Base-by-base conservation (phyloP, 2,329 filamentous ascomycete species). In the Venturia nashicola region DNA sequence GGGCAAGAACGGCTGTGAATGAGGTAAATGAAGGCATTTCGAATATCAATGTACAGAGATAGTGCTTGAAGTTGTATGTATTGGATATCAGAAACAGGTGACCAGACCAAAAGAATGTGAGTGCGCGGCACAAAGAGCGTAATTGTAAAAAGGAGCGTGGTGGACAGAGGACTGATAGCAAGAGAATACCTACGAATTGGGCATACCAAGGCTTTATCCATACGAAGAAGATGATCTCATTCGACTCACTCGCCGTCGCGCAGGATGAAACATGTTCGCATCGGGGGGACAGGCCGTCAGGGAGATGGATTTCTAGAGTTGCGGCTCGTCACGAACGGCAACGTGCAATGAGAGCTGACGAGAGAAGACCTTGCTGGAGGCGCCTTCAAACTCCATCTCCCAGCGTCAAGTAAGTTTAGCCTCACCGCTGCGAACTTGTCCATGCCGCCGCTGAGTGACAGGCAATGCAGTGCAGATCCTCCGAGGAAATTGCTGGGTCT, bases 171-270 rank as follows among this genome's bases (percentile, higher is more conserved):
- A n/a, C 18, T 57, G 51, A 32, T 36, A 20, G 18, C 16, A 20
- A 57, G 32, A n/a, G 51, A 36, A 36, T 57, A n/a, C n/a, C n/a
- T n/a, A 57, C 12, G 16, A 34, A 34, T 20, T 34, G 5, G 51
- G 51, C 5, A 57, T 14, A 57, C 1, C 3, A 36, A 20, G 18
- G 27, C 51, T 57, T 57, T 57, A 57, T 57, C 27, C 32, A 20
- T 11, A 57, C 51, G 36, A 57, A 57, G 32, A 57, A 57, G 51
- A 57, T 57, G 51, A 57, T 39, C 51, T 57, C 51, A 57, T 57
- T 57, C 51, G 20, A 57, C 27, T 16, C n/a, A 57, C 51, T 36
- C 18, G 51, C 51, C 51, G 8, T 36, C 27, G 51, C 8, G 14
- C 51, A 57, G 51, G 51, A 57, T 57, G 51, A 36, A 57, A 57